phyloP scores from a whole-genome alignment of 2,329 filamentous ascomycete genomes.

The Aspergillus sp. region DNA sequence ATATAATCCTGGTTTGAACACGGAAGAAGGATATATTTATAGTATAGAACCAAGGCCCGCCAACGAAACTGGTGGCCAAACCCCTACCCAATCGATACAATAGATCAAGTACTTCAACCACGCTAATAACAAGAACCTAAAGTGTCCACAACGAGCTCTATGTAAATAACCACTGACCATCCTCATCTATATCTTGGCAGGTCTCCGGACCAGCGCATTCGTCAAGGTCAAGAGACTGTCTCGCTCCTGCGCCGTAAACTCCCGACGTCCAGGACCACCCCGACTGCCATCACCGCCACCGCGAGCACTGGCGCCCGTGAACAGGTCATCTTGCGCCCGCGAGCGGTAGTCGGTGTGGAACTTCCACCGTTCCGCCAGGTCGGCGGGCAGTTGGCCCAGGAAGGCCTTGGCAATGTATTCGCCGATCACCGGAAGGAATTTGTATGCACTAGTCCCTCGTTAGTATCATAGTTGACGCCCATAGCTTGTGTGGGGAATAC shows the following conservation, averaged over 20 bases:
- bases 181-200: background rate
- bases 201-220: background rate
- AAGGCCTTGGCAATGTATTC: slow-evolving; percentile 63
- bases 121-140: too few species aligned
- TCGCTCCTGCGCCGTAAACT: slow-evolving; percentile 24
- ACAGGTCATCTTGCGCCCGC: slow-evolving; percentile 17
- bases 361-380: slow-evolving; percentile 64
- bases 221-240: background rate
- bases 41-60: too few species aligned
- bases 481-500: background rate
- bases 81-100: too few species aligned
- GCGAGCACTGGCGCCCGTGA: slow-evolving; percentile 32
- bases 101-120: too few species aligned
- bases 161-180: background rate
- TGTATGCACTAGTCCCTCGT: slow-evolving; percentile 55
- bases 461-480: background rate
- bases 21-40: too few species aligned
- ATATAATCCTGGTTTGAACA: too few species aligned
- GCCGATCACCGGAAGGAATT: slow-evolving; percentile 63
- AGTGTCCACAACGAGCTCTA: background rate
- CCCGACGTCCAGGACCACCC: slow-evolving; percentile 32
- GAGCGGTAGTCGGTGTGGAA: slow-evolving; percentile 29
- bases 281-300: slow-evolving; percentile 37
- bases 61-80: too few species aligned
- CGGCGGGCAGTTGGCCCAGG: slow-evolving; percentile 43